These are phyloP conservation scores for Botryosphaeria agaves DNA, from an alignment of 2,329 filamentous ascomycete genomes.

Conservation along the genomic window DNA sequence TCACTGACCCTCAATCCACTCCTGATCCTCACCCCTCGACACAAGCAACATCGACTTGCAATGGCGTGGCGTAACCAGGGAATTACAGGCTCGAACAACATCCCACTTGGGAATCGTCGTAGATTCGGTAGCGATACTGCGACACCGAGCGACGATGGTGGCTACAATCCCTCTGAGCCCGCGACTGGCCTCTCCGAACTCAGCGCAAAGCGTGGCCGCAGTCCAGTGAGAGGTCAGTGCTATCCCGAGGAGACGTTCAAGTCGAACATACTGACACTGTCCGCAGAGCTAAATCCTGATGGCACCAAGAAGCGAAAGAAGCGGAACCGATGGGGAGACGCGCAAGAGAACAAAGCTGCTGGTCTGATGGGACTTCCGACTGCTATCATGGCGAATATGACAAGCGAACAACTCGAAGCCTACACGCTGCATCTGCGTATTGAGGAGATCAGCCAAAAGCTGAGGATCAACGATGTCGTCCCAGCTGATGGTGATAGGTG, in stretches of 20 bases:
- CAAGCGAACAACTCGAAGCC: conserved; percentile 91
- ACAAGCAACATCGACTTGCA: conserved; percentile 7
- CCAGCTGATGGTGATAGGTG: conserved; percentile 92
- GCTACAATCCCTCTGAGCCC: conserved; percentile 26
- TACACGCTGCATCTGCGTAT: conserved; percentile 94
- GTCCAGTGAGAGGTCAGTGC: conserved; percentile 56
- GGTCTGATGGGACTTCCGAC: conserved; percentile 95
- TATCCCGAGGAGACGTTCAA: too few relatives aligned
- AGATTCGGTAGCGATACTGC: conserved; percentile 53
- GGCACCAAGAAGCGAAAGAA: conserved; percentile 86
- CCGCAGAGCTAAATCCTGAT: conserved; percentile 33
- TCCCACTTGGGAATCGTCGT: conserved; percentile 71
- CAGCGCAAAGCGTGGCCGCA: conserved; percentile 71
- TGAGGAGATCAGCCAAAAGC: conserved; percentile 97
- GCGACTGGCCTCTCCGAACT: conserved; percentile 29
- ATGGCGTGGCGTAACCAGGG: conserved; percentile 57
- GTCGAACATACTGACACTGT: conserved; percentile 2
- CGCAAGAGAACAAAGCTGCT: conserved; percentile 94
- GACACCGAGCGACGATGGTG: conserved; percentile 18
- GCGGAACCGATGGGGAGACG: conserved; percentile 96
- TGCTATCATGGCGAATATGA: conserved; percentile 95
- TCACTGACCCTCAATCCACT: neutral
- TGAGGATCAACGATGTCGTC: conserved; percentile 97
- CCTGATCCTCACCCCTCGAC: neutral
- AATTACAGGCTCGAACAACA: conserved; percentile 96